Conservation (phyloP, 176 grass and related monocot species). For the Rhynchospora tenuis region DNA sequence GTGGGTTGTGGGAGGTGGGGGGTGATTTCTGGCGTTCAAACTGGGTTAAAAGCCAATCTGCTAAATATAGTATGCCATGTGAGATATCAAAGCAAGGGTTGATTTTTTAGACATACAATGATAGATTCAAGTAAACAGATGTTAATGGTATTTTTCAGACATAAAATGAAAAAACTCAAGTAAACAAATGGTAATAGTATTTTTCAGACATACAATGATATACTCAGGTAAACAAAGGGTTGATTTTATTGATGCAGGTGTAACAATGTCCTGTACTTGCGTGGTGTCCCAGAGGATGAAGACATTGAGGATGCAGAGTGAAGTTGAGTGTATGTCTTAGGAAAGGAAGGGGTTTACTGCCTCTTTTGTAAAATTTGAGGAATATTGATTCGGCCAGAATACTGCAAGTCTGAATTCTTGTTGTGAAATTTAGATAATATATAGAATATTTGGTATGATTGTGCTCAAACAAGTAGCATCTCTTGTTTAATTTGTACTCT, state of each 20-base stretch:
- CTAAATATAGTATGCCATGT: too few species aligned
- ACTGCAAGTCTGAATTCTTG: neutral
- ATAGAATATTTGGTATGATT: neutral
- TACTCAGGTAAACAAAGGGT: neutral
- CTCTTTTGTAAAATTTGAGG: neutral
- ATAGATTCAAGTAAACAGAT: neutral
- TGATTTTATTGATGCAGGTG: slow-evolving; percentile 46
- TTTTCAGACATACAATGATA: neutral
- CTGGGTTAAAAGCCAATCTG: neutral
- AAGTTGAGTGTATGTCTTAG: slow-evolving; percentile 14
- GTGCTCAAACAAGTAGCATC: neutral
- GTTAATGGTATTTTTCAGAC: too few species aligned
- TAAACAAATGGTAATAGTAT: too few species aligned
- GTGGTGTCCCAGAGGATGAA: slow-evolving; percentile 62
- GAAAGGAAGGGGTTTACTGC: neutral
- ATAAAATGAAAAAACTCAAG: too few species aligned
- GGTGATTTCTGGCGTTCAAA: neutral
- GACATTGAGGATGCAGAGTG: slow-evolving; percentile 77
- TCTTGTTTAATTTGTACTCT: neutral
- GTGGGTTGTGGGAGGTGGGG: too few species aligned
- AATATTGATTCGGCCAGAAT: neutral
- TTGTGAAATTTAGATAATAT: neutral
- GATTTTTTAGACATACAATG: neutral
- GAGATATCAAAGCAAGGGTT: neutral
- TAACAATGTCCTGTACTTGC: slow-evolving; percentile 73